Evolutionary conservation across 1,284 basidiomycete species (phyloP).

Genomic region (Cryptococcus amylolentus): DNA sequence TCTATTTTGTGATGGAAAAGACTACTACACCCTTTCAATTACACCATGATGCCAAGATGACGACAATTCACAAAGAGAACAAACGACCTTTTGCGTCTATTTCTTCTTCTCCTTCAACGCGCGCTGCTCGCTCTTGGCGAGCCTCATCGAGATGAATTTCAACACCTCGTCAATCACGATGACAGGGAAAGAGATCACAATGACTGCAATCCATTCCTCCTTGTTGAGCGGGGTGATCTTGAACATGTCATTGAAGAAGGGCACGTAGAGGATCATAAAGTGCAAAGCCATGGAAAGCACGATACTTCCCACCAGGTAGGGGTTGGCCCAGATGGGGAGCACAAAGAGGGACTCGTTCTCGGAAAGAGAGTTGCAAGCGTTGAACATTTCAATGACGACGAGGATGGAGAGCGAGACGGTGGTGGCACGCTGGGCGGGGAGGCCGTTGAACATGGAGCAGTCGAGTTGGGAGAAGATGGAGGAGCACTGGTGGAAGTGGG

Average conservation of each 20-base stretch:
- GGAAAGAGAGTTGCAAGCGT: constrained; percentile 97
- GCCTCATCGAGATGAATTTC: constrained; percentile 72
- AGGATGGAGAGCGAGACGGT: constrained; percentile 85
- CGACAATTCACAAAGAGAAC: neutral
- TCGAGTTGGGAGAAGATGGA: constrained; percentile 79
- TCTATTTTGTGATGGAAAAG: neutral
- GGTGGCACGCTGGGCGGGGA: constrained; percentile 78
- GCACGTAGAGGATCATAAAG: constrained; percentile 90
- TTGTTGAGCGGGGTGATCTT: constrained; percentile 87
- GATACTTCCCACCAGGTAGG: constrained; percentile 83
- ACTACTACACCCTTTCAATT: constrained; percentile 1
- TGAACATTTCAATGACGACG: constrained; percentile 91
- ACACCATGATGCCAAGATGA: neutral
- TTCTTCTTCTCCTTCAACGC: neutral
- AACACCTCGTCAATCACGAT: constrained; percentile 85
- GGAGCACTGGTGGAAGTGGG: constrained; percentile 89
- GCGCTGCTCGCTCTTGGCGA: constrained; percentile 15
- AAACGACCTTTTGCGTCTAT: neutral
- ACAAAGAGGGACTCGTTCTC: constrained; percentile 91
- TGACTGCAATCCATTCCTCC: constrained; percentile 91
- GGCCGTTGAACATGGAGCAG: constrained; percentile 88
- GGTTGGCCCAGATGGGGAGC: constrained; percentile 89
- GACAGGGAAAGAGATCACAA: constrained; percentile 84
- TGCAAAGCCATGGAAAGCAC: constrained; percentile 86
- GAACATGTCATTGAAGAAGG: constrained; percentile 88